Percentiles rank a stretch among this genome's conserved stretches.
phyloP scores from a whole-genome alignment of 352 stramenopile species.

The Peronospora destructor region DNA sequence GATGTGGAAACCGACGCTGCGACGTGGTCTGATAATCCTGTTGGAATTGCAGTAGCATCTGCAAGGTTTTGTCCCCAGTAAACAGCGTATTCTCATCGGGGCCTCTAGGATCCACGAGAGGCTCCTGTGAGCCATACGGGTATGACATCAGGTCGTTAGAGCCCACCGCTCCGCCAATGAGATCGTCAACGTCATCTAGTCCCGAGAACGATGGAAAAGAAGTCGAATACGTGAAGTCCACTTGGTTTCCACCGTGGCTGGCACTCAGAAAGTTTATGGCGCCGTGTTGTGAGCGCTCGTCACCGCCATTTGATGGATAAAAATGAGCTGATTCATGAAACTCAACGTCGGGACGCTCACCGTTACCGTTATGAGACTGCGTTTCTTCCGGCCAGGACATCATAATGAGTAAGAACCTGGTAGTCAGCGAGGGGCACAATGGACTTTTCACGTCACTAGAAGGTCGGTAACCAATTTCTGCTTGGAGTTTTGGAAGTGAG shows the following conservation, averaged over 20 bases:
- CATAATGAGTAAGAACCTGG: constrained; percentile 11
- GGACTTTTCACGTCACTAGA: too few relatives aligned
- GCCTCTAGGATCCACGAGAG: constrained; percentile 16
- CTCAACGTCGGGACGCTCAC: constrained; percentile 20
- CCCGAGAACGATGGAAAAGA: constrained; percentile 72
- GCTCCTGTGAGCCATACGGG: constrained; percentile 21
- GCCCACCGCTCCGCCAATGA: constrained; percentile 34
- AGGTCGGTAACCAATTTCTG: too few relatives aligned
- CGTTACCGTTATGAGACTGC: constrained; percentile 9
- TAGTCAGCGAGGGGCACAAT: neutral
- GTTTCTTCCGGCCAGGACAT: constrained; percentile 35
- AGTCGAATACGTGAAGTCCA: constrained; percentile 53
- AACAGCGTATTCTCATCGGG: constrained; percentile 7
- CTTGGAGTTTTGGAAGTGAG: too few relatives aligned
- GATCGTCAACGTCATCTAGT: constrained; percentile 47
- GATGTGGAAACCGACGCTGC: constrained; percentile 47
- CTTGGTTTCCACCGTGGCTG: constrained; percentile 4
- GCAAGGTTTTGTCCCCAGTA: constrained; percentile 35
- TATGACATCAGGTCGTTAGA: constrained; percentile 24
- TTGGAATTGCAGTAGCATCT: constrained; percentile 59
- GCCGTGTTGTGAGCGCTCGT: constrained; percentile 31
- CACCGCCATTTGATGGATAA: constrained; percentile 9
- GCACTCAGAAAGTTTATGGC: constrained; percentile 21
- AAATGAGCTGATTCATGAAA: constrained; percentile 25
- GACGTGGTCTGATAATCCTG: constrained; percentile 38